Evolutionary conservation across 2,329 filamentous ascomycete species (phyloP).

Genomic region (Penicillium griseofulvum): DNA sequence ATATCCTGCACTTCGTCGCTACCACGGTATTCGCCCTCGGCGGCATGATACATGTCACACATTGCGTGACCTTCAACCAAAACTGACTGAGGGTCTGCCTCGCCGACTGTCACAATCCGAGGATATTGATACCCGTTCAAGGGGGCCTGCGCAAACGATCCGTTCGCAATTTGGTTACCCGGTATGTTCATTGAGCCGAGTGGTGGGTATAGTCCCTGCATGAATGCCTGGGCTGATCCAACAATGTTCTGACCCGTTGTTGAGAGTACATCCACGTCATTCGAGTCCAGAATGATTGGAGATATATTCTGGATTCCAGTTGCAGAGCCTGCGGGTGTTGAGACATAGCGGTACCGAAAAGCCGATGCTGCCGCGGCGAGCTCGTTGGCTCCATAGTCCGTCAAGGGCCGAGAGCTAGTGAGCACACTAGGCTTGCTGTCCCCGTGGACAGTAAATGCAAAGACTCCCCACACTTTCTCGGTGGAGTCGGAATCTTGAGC

Average conservation of each 20-base stretch:
- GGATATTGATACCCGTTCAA: conserved; percentile 59
- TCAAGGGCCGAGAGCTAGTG: conserved; percentile 42
- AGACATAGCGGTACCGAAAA: conserved; percentile 55
- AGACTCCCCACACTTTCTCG: conserved; percentile 47
- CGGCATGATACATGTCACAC: conserved; percentile 41
- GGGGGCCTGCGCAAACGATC: conserved; percentile 47
- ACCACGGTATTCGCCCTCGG: conserved; percentile 42
- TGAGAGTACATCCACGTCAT: conserved; percentile 50
- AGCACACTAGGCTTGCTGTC: conserved; percentile 53
- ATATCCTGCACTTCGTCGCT: conserved; percentile 44
- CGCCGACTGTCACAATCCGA: conserved; percentile 45
- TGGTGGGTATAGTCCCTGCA: conserved; percentile 62
- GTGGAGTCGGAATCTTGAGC: conserved; percentile 25
- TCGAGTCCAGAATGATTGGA: conserved; percentile 43
- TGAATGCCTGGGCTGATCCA: conserved; percentile 58
- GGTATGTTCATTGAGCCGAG: conserved; percentile 32
- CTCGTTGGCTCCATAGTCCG: conserved; percentile 56
- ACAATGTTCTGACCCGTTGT: conserved; percentile 48
- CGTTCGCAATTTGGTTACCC: conserved; percentile 49
- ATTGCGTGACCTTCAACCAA: conserved; percentile 50
- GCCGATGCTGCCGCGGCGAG: conserved; percentile 50
- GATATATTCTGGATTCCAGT: conserved; percentile 48
- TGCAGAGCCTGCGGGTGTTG: conserved; percentile 23
- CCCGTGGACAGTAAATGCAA: conserved; percentile 55
- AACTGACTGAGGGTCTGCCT: conserved; percentile 51